A percentile compares a stretch with the other conserved stretches of the same genome.
phyloP scores from a whole-genome alignment of 805 yeast genomes.

The Naumovozyma dairenensis region DNA sequence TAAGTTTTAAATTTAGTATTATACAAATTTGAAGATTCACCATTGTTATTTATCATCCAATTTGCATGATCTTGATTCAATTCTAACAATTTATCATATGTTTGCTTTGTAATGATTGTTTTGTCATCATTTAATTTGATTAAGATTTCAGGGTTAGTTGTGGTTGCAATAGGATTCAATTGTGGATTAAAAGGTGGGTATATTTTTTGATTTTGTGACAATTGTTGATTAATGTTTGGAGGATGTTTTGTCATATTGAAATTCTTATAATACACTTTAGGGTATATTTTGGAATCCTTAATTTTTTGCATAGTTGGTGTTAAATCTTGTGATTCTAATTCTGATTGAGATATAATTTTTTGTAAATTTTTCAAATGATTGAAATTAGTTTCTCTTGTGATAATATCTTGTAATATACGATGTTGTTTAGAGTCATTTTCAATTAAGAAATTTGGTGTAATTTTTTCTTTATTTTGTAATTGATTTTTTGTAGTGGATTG shows the following conservation, averaged over 20 bases:
- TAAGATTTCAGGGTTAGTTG: conserved; percentile 19
- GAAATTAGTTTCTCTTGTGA: conserved; percentile 17
- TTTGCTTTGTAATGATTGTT: conserved; percentile 20
- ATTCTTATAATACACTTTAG: not conserved
- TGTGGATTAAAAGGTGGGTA: not conserved
- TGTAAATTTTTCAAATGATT: conserved; percentile 19
- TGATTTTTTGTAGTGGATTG: not conserved
- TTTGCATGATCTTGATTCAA: conserved; percentile 14
- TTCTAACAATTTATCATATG: conserved; percentile 20
- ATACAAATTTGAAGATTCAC: conserved; percentile 9
- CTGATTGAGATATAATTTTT: conserved; percentile 2
- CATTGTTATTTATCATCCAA: conserved; percentile 7
- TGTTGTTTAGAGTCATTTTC: conserved; percentile 19
- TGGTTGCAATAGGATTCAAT: conserved; percentile 19
- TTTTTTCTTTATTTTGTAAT: conserved; percentile 3
- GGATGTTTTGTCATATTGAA: not conserved
- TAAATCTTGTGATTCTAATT: not conserved
- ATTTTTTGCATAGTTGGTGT: too few species aligned
- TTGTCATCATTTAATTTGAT: conserved; percentile 16
- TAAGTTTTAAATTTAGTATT: conserved; percentile 13
- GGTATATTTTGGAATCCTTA: too few species aligned
- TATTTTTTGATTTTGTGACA: not conserved
- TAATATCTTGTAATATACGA: conserved; percentile 11
- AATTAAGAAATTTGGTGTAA: conserved; percentile 8
- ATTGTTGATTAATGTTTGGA: not conserved